Evolutionary conservation across 176 grass and related monocot species (phyloP).

Genomic region (Carex littledalei): DNA sequence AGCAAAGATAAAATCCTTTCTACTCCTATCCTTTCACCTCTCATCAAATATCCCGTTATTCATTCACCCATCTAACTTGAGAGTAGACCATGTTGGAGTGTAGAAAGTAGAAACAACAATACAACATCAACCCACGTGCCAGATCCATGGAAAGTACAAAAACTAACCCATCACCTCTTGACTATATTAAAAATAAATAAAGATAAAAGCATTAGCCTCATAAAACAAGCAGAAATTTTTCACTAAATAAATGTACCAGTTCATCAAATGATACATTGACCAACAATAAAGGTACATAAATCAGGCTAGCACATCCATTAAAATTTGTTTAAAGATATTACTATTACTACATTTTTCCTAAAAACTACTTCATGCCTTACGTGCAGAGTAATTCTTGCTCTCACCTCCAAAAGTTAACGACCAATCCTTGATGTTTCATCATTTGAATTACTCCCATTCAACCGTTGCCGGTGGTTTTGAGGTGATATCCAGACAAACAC

Average conservation of each 20-base stretch:
- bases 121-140: background rate
- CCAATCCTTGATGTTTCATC: background rate
- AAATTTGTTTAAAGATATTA: background rate
- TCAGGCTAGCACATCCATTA: background rate
- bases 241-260: background rate
- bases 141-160: background rate
- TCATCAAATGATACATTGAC: background rate
- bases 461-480: constrained; percentile 82
- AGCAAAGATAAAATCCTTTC: too few relatives aligned
- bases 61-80: too few relatives aligned
- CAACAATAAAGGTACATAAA: background rate
- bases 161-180: background rate
- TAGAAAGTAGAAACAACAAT: background rate
- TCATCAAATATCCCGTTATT: too few relatives aligned
- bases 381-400: background rate
- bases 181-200: too few relatives aligned
- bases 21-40: background rate
- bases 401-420: too few relatives aligned
- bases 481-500: constrained; percentile 70
- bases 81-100: background rate
- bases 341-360: background rate
- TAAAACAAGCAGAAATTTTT: background rate
- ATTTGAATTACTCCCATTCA: constrained; percentile 63
- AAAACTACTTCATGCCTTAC: background rate
- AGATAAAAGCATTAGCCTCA: background rate